Conservation (phyloP, 2,329 filamentous ascomycete species). For the Alternaria brassicicola region DNA sequence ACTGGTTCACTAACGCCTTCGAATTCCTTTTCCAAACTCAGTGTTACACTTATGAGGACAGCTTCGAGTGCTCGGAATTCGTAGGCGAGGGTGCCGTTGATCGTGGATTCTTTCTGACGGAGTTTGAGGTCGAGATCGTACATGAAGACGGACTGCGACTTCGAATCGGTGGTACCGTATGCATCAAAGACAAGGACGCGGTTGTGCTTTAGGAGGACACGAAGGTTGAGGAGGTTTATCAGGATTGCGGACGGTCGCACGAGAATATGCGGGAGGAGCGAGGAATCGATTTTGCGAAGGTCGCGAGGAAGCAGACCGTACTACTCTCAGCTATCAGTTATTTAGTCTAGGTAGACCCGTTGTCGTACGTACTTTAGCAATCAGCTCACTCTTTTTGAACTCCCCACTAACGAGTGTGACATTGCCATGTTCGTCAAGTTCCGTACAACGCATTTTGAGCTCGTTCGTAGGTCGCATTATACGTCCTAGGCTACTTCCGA, state of each 20-base stretch:
- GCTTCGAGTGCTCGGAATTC: conserved; percentile 96
- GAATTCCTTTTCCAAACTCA: conserved; percentile 90
- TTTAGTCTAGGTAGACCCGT: rapidly evolving
- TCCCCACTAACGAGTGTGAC: conserved; percentile 93
- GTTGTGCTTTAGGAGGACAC: conserved; percentile 93
- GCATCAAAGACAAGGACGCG: conserved; percentile 95
- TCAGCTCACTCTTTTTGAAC: conserved; percentile 96
- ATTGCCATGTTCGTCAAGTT: conserved; percentile 90
- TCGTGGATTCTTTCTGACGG: conserved; percentile 72
- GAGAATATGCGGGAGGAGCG: conserved; percentile 91
- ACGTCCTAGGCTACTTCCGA: conserved; percentile 63
- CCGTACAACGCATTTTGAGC: conserved; percentile 86
- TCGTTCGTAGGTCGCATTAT: conserved; percentile 82
- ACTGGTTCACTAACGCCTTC: conserved; percentile 92
- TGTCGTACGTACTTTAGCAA: conserved; percentile 72
- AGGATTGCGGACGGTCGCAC: conserved; percentile 91
- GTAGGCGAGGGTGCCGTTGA: conserved; percentile 71
- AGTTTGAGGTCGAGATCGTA: conserved; percentile 95
- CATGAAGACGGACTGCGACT: conserved; percentile 96
- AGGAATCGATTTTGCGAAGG: conserved; percentile 96
- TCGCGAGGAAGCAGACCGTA: conserved; percentile 93
- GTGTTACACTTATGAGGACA: conserved; percentile 90
- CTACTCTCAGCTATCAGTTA: conserved; percentile 53
- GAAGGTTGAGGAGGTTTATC: conserved; percentile 93
- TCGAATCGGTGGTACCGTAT: conserved; percentile 91